Conservation (phyloP, 2,329 filamentous ascomycete species). For the Tolypocladium pustulatum region DNA sequence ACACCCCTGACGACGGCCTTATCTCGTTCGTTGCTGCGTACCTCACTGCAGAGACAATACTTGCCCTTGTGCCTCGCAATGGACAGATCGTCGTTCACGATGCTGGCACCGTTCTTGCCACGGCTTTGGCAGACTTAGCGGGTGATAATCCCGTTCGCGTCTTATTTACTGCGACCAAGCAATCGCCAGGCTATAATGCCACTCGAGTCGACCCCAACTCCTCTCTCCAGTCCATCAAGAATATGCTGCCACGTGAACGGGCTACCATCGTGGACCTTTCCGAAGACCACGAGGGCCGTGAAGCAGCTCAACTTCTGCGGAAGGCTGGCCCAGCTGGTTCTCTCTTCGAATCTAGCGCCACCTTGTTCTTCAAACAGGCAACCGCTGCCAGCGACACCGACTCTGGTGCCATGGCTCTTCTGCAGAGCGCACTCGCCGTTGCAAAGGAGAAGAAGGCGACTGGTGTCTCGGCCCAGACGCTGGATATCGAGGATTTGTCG, state of each 20-base stretch:
- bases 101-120: background rate
- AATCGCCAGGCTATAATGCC: background rate
- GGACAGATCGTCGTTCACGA: background rate
- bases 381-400: background rate
- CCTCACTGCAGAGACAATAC: background rate
- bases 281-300: background rate
- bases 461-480: background rate
- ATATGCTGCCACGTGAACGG: background rate
- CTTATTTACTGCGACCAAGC: background rate
- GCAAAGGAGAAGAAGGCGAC: background rate
- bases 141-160: background rate
- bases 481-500: background rate
- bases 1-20: background rate
- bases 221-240: background rate
- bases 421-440: background rate
- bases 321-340: background rate
- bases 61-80: background rate
- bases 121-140: background rate
- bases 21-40: background rate
- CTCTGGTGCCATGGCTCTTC: background rate
- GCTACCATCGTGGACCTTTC: background rate
- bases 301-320: background rate
- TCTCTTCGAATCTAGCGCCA: background rate
- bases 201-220: background rate
- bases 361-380: background rate